Percentiles rank a stretch among this genome's conserved stretches.
These are phyloP conservation scores for Lagerstroemia speciosa DNA, from an alignment of 345 rosid species.

Conservation along the genomic window DNA sequence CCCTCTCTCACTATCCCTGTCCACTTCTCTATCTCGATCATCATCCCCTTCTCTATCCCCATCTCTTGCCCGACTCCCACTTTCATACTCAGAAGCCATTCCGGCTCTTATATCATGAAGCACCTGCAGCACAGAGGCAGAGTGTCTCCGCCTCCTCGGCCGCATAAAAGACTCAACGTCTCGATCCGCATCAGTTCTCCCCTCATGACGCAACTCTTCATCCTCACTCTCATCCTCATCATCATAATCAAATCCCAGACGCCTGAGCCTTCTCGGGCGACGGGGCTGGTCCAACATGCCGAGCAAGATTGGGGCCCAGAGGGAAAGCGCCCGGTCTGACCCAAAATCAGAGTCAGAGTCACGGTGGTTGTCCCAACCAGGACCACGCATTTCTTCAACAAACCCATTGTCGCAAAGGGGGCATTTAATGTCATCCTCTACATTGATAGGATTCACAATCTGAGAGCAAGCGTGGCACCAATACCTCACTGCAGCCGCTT, in stretches of 20 bases:
- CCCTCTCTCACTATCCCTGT: conserved; percentile 32
- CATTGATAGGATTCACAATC: conserved; percentile 47
- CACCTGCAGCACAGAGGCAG: conserved; percentile 61
- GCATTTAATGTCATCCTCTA: conserved; percentile 79
- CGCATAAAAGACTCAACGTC: conserved; percentile 50
- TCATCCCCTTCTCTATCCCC: conserved; percentile 16
- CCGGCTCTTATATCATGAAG: conserved; percentile 76
- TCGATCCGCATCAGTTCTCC: conserved; percentile 40
- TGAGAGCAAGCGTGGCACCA: conserved; percentile 68
- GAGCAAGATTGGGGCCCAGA: conserved; percentile 80
- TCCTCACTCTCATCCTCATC: conserved; percentile 40
- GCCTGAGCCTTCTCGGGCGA: conserved; percentile 49
- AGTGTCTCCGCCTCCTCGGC: conserved; percentile 58
- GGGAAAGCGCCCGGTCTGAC: conserved; percentile 65
- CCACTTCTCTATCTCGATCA: conserved; percentile 18
- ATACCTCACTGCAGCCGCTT: conserved; percentile 36
- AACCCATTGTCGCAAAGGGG: conserved; percentile 64
- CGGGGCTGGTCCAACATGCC: conserved; percentile 69
- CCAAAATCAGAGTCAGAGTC: conserved; percentile 48
- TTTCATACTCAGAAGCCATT: conserved; percentile 51
- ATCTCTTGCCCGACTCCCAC: conserved; percentile 1
- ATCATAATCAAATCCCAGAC: conserved; percentile 38
- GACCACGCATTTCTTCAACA: conserved; percentile 35
- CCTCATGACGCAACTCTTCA: conserved; percentile 29
- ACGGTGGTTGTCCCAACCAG: conserved; percentile 13